phyloP scores from a whole-genome alignment of 495 filamentous ascomycete genomes.

The Annulohypoxylon nitens region DNA sequence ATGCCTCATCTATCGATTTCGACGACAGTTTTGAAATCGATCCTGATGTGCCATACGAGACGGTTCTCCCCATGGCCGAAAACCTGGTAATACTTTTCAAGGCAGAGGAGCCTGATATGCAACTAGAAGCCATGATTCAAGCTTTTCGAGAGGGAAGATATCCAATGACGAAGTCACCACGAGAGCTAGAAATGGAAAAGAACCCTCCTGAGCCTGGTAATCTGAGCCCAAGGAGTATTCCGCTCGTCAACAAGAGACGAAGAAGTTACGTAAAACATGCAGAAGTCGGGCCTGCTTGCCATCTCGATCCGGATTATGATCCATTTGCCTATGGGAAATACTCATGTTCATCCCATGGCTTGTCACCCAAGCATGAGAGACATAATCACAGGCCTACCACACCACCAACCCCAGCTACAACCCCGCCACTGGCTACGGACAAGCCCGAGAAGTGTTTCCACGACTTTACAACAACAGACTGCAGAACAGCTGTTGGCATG shows the following conservation, averaged over 20 bases:
- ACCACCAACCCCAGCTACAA: slow-evolving; percentile 49
- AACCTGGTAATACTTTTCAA: slow-evolving; percentile 59
- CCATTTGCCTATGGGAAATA: slow-evolving; percentile 48
- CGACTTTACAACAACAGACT: slow-evolving; percentile 49
- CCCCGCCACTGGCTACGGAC: slow-evolving; percentile 24
- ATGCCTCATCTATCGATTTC: slow-evolving; percentile 12
- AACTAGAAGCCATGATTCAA: slow-evolving; percentile 52
- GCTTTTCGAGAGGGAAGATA: slow-evolving; percentile 50
- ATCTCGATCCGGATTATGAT: slow-evolving; percentile 45
- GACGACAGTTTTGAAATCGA: slow-evolving; percentile 26
- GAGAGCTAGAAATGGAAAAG: slow-evolving; percentile 16
- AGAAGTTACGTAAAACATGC: slow-evolving; percentile 20
- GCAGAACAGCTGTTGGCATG: slow-evolving; percentile 56
- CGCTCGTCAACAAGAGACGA: slow-evolving; percentile 4
- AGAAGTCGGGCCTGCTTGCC: slow-evolving; percentile 28
- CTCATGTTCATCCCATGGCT: slow-evolving; percentile 11
- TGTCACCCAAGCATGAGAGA: slow-evolving; percentile 21
- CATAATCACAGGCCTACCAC: slow-evolving; percentile 33
- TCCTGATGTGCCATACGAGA: slow-evolving; percentile 39
- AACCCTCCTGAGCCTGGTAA: slow-evolving; percentile 13
- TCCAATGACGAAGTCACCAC: slow-evolving; percentile 31
- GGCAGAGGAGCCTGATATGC: slow-evolving; percentile 42
- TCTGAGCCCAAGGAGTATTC: slow-evolving; percentile 13
- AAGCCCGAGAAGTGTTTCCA: slow-evolving; percentile 48
- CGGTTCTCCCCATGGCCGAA: slow-evolving; percentile 58